Conservation (phyloP, 2,329 filamentous ascomycete genomes). For the Colletotrichum lindemuthianum region DNA sequence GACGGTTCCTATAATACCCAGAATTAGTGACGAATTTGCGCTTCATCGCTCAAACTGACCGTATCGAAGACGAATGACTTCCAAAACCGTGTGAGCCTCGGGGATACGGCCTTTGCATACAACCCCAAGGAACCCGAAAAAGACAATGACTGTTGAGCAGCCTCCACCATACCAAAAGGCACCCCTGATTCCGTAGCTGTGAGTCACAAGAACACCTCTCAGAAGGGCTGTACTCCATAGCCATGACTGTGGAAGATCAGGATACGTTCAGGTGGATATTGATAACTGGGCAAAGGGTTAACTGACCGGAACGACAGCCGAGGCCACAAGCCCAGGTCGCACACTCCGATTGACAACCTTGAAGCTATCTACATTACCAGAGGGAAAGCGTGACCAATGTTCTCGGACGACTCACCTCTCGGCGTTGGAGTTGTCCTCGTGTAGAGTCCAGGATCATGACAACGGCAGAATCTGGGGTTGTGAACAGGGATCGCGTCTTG, state of each 20-base stretch:
- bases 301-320: constrained; percentile 58
- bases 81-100: constrained; percentile 63
- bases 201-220: constrained; percentile 60
- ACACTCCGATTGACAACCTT: constrained; percentile 64
- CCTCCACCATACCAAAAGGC: constrained; percentile 69
- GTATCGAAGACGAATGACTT: constrained; percentile 63
- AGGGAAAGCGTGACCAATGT: background rate
- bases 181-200: constrained; percentile 63
- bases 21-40: background rate
- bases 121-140: constrained; percentile 61
- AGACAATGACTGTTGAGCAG: constrained; percentile 65
- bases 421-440: constrained; percentile 62
- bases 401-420: constrained; percentile 50
- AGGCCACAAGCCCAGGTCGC: constrained; percentile 61
- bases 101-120: constrained; percentile 63
- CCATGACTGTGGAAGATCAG: constrained; percentile 50
- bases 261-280: background rate
- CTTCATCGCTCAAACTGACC: constrained; percentile 41
- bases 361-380: constrained; percentile 45
- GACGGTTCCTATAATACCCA: constrained; percentile 9
- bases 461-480: constrained; percentile 22
- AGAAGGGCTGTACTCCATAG: constrained; percentile 64
- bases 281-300: background rate
- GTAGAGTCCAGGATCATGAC: constrained; percentile 42
- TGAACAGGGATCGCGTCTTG: constrained; percentile 30